phyloP scores from a whole-genome alignment of 2,329 filamentous ascomycete genomes.

The Ophiostoma quercus region DNA sequence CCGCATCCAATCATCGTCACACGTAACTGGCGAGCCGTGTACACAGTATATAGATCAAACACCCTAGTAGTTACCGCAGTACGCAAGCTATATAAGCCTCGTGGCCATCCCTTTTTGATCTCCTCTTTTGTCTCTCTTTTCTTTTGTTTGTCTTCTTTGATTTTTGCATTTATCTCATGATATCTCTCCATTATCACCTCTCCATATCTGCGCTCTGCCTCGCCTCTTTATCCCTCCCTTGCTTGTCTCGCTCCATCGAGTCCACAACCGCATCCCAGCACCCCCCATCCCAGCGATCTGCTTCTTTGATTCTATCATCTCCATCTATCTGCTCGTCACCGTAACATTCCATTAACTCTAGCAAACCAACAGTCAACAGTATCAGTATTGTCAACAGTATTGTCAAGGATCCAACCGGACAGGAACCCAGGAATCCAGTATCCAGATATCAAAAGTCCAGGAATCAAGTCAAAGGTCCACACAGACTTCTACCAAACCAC shows the following conservation, averaged over 20 bases:
- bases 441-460: too few species aligned
- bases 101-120: neutral
- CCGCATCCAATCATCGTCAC: neutral
- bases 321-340: neutral
- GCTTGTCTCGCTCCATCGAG: conserved; percentile 16
- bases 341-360: neutral
- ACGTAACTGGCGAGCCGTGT: neutral
- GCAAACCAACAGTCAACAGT: neutral
- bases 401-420: too few species aligned
- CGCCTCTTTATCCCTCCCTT: neutral
- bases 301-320: neutral
- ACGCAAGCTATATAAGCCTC: conserved; percentile 10
- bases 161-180: neutral
- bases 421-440: too few species aligned
- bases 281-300: neutral
- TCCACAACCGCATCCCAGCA: neutral
- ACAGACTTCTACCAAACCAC: neutral
- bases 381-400: neutral
- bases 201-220: neutral
- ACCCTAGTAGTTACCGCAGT: neutral
- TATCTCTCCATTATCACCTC: neutral
- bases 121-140: conserved; percentile 19
- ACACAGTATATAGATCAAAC: neutral
- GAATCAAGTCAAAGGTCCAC: neutral
- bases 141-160: conserved; percentile 9